These are phyloP conservation scores for Peniophora sp. DNA, from an alignment of 1,284 basidiomycete species.

Conservation along the genomic window DNA sequence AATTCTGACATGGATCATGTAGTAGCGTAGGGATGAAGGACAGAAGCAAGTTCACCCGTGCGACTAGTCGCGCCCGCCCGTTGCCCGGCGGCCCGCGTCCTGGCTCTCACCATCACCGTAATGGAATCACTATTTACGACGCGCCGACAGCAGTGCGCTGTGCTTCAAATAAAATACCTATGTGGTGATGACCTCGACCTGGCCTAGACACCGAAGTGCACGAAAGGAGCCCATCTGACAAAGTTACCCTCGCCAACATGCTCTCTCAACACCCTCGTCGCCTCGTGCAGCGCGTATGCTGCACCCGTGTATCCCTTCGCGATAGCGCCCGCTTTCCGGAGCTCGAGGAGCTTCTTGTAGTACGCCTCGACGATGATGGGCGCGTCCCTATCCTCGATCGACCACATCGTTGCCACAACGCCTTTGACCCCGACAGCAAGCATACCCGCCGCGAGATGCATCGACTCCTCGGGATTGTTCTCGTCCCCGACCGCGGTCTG, in stretches of 20 bases:
- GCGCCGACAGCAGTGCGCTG: too few relatives aligned
- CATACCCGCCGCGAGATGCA: constrained; percentile 20
- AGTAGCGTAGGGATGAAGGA: too few relatives aligned
- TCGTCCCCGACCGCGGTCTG: constrained; percentile 16
- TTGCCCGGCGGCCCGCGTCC: too few relatives aligned
- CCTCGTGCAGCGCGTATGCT: constrained; percentile 3
- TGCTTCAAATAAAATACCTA: too few relatives aligned
- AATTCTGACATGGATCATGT: too few relatives aligned
- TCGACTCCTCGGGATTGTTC: constrained; percentile 13
- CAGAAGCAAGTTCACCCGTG: too few relatives aligned
- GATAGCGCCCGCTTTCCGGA: neutral
- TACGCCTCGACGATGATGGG: constrained; percentile 9
- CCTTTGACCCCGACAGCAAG: constrained; percentile 14
- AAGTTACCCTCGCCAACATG: neutral
- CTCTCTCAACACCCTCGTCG: neutral
- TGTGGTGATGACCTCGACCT: too few relatives aligned
- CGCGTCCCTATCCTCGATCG: constrained; percentile 10
- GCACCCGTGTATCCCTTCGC: neutral
- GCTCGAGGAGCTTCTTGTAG: constrained; percentile 2
- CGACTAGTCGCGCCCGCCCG: too few relatives aligned
- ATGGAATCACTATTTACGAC: too few relatives aligned
- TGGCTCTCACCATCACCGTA: too few relatives aligned
- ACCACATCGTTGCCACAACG: constrained; percentile 19
- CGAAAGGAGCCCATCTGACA: neutral
- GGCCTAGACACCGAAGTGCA: neutral